These are phyloP conservation scores for Colletotrichum coccodes DNA, from an alignment of 2,329 filamentous ascomycete genomes.

Conservation along the genomic window DNA sequence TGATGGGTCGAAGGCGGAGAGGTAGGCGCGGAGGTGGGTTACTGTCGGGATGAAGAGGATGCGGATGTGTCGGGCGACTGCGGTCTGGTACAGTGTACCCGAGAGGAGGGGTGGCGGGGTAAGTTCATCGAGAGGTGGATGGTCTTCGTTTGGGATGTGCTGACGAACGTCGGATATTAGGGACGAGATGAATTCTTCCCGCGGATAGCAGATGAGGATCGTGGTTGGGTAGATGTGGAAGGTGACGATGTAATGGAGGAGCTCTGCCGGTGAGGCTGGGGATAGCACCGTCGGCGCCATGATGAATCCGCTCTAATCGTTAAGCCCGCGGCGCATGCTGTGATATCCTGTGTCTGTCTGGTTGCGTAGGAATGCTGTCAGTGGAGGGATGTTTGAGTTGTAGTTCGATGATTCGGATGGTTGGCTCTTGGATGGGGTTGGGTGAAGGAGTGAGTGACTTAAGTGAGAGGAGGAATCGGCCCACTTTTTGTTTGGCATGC, in stretches of 20 bases:
- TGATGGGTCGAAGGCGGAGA: conserved; percentile 64
- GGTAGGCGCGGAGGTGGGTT: conserved; percentile 79
- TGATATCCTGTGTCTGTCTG: background rate
- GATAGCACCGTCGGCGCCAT: conserved; percentile 56
- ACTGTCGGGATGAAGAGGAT: conserved; percentile 80
- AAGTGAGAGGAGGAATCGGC: no score
- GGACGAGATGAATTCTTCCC: conserved; percentile 70
- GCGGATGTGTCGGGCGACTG: conserved; percentile 74
- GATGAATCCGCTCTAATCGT: background rate
- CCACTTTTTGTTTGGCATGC: no score
- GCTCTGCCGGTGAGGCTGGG: conserved; percentile 64
- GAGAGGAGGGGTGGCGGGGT: conserved; percentile 55
- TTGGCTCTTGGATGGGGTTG: no score
- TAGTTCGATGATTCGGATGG: no score
- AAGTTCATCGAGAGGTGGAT: background rate
- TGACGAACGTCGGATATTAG: conserved; percentile 58
- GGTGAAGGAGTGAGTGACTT: no score
- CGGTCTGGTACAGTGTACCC: conserved; percentile 75
- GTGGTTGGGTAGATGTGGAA: conserved; percentile 68
- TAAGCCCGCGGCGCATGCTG: background rate
- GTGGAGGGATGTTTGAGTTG: no score
- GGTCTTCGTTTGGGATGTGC: background rate
- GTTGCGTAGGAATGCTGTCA: no score
- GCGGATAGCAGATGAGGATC: conserved; percentile 76
- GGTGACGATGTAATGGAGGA: conserved; percentile 73